A percentile compares a stretch with the other conserved stretches of the same genome.
These are phyloP conservation scores for Aspergillus fijiensis DNA, from an alignment of 2,329 filamentous ascomycete species.

Conservation along the genomic window DNA sequence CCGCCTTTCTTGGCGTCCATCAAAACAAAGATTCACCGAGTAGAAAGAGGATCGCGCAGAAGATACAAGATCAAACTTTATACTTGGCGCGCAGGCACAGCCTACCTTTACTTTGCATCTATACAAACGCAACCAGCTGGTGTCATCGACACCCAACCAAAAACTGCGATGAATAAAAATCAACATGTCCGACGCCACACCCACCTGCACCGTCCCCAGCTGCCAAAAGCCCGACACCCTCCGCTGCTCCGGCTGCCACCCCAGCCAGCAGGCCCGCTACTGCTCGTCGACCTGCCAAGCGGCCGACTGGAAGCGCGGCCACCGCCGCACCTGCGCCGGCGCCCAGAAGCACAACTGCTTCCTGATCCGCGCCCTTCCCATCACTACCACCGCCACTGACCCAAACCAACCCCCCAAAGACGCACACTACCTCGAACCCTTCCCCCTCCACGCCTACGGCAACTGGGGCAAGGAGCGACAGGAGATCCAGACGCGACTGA, in stretches of 20 bases:
- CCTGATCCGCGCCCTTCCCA: conserved; percentile 2
- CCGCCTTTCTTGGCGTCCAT: no score
- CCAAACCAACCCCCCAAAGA: not conserved
- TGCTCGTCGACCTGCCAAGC: conserved; percentile 10
- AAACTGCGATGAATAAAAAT: not conserved
- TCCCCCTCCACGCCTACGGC: conserved; percentile 2
- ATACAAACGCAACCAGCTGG: no score
- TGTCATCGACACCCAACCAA: not conserved
- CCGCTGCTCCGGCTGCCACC: conserved; percentile 2
- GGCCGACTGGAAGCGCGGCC: not conserved
- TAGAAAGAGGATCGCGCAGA: no score
- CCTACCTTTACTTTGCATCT: no score
- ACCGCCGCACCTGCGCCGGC: not conserved
- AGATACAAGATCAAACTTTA: no score
- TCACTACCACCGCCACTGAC: not conserved
- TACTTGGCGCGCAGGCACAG: no score
- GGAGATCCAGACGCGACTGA: conserved; percentile 1
- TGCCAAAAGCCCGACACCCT: conserved; percentile 4
- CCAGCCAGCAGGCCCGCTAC: not conserved
- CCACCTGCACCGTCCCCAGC: not conserved
- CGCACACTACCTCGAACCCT: conserved; percentile 11
- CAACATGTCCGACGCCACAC: not conserved
- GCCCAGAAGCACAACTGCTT: conserved; percentile 6
- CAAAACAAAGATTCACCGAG: no score
- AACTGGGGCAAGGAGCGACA: conserved; percentile 1